These are phyloP conservation scores for Leptographium radiaticola DNA, from an alignment of 2,329 filamentous ascomycete species.

Conservation along the genomic window DNA sequence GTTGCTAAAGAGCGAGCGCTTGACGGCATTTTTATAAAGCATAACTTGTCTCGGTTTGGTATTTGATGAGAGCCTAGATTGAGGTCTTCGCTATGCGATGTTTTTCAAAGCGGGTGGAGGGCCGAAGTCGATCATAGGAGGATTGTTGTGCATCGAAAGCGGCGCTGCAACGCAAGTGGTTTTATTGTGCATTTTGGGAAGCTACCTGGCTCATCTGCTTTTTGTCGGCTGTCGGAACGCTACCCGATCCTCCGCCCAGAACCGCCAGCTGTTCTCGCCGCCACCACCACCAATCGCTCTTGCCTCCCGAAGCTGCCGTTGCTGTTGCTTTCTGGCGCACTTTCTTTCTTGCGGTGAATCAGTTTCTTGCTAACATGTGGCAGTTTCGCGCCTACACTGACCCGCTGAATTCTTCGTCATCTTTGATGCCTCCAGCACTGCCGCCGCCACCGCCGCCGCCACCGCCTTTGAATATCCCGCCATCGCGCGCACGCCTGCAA, in stretches of 20 bases:
- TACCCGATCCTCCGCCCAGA: background rate
- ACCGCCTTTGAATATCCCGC: conserved; percentile 64
- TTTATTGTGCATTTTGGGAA: background rate
- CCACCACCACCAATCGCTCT: background rate
- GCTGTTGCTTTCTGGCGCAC: background rate
- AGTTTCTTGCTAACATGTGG: background rate
- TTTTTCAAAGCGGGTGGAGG: no score
- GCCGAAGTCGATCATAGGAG: background rate
- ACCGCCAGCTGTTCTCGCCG: background rate
- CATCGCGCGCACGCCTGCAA: conserved; percentile 74
- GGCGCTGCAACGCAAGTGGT: background rate
- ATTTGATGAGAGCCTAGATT: no score
- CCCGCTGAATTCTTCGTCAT: conserved; percentile 33
- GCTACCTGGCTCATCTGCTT: background rate
- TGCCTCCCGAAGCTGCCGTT: background rate
- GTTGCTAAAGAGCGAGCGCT: no score
- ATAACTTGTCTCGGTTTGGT: no score
- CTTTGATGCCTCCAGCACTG: conserved; percentile 44
- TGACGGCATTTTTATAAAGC: no score
- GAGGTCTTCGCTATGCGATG: no score
- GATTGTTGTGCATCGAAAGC: background rate
- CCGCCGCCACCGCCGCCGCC: conserved; percentile 56
- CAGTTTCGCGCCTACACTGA: conserved; percentile 49
- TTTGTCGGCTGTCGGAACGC: background rate
- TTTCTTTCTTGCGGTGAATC: background rate